Base-by-base conservation (phyloP, 192 early-diverging fungal genomes). In the Phlyctochytrium planicorne region DNA sequence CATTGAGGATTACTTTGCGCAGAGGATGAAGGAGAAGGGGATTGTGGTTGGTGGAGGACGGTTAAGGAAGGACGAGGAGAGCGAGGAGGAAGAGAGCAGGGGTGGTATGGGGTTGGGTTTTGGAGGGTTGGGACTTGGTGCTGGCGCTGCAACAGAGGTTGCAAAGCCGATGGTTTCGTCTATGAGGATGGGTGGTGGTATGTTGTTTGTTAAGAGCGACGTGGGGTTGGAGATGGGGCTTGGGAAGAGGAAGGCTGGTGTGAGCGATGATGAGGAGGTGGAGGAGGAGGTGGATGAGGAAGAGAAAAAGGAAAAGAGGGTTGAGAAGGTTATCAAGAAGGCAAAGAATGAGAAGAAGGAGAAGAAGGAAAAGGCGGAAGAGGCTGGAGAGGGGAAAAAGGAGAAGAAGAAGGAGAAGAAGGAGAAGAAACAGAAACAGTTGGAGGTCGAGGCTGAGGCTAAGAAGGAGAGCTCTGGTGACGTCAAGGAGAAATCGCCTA, bases 391-490 rank as follows among this genome's bases (percentile, higher is more conserved):
- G 35, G 16, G n/a, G 40, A 47, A 29, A 2, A 34, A 25, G n/a
- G 34, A 23, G 10, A 62, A 62, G 34, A 47, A 47, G 40, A 34
- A 62, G 34, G 34, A 10, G 14, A 33, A 62, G 16, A 34, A 62
- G 2, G 60, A 34, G 33, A 34, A 34, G 1, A 34, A 29, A 6
- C 30, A 62, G 34, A 34, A 34, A 33, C 61, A 10, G 14, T 16
- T 25, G 34, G 60, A 34, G 60, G 67, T 55, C 17, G 67, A 65
- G 59, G 64, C 24, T 29, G 29, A 65, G 10, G 55, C 23, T 29
- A 37, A 36, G 31, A 66, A 69, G 40, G n/a, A n/a, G n/a, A n/a
- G n/a, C n/a, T n/a, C n/a, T n/a, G n/a, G n/a, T n/a, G n/a, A n/a
- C n/a, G n/a, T n/a, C n/a, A n/a, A n/a, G n/a, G n/a, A n/a, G n/a